These are phyloP conservation scores for Globisporangium rhizosaccharum DNA, from an alignment of 352 stramenopile genomes.

Conservation along the genomic window DNA sequence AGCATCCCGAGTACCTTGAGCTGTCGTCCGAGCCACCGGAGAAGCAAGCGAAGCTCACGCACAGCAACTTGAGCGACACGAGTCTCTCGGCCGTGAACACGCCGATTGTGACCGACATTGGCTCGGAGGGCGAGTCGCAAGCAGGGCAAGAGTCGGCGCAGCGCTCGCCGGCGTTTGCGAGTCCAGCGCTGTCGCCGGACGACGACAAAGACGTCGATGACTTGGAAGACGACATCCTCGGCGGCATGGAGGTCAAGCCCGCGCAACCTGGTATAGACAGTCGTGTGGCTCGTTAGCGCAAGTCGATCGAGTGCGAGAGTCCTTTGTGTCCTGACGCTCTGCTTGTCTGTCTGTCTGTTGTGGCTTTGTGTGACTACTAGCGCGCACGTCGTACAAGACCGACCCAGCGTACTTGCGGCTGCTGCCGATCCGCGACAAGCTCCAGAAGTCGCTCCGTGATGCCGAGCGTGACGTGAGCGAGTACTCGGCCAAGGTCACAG, in stretches of 20 bases:
- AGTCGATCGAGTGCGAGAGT: background rate
- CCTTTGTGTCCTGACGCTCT: background rate
- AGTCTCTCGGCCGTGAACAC: constrained; percentile 59
- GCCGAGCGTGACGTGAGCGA: constrained; percentile 62
- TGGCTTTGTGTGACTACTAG: background rate
- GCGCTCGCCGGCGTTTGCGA: constrained; percentile 59
- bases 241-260: constrained; percentile 63
- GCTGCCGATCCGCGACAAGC: constrained; percentile 44
- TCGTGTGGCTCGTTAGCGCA: background rate
- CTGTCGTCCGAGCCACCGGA: constrained; percentile 34
- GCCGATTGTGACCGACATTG: constrained; percentile 58
- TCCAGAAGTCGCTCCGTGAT: constrained; percentile 69
- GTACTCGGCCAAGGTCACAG: constrained; percentile 55
- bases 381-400: constrained; percentile 41
- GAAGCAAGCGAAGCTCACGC: constrained; percentile 34
- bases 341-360: background rate
- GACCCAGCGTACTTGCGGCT: constrained; percentile 66
- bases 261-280: constrained; percentile 13
- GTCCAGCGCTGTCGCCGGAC: constrained; percentile 45
- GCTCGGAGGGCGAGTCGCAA: constrained; percentile 60
- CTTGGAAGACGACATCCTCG: constrained; percentile 72
- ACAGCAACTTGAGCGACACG: constrained; percentile 21
- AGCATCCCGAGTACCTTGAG: constrained; percentile 77
- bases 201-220: constrained; percentile 77
- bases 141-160: constrained; percentile 54